These are phyloP conservation scores for Lolium rigidum DNA, from an alignment of 176 grass and related monocot genomes.

Conservation along the genomic window DNA sequence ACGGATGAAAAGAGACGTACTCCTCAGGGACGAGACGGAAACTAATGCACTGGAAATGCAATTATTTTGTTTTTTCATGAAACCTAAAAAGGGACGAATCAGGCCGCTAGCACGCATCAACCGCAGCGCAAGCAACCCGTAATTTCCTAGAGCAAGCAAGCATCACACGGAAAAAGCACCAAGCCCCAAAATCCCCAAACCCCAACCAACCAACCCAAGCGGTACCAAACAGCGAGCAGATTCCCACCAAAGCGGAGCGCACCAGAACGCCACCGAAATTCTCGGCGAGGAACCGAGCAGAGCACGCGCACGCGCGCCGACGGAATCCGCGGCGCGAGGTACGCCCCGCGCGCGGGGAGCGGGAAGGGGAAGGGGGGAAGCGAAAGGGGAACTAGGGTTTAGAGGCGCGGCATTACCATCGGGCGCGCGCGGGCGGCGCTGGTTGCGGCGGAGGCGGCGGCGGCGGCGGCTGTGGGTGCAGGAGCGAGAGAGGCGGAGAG, in stretches of 20 bases:
- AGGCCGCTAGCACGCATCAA: not conserved
- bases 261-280: not conserved
- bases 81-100: not conserved
- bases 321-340: not conserved
- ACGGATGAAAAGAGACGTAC: not conserved
- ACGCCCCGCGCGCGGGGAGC: not conserved
- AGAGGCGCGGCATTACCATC: conserved; percentile 19
- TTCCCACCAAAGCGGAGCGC: not conserved
- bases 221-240: not conserved
- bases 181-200: not conserved
- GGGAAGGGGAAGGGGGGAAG: not conserved
- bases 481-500: not conserved
- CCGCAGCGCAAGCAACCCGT: not conserved
- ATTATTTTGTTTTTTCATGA: not conserved
- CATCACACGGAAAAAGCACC: not conserved
- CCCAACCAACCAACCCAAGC: not conserved
- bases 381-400: not conserved
- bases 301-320: not conserved
- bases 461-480: not conserved
- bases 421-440: not conserved
- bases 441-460: not conserved
- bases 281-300: not conserved
- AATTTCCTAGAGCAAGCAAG: not conserved
- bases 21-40: not conserved
- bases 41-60: not conserved